Base-by-base conservation (phyloP, 768 basidiomycete genomes). In the Suillus hirtellus region DNA sequence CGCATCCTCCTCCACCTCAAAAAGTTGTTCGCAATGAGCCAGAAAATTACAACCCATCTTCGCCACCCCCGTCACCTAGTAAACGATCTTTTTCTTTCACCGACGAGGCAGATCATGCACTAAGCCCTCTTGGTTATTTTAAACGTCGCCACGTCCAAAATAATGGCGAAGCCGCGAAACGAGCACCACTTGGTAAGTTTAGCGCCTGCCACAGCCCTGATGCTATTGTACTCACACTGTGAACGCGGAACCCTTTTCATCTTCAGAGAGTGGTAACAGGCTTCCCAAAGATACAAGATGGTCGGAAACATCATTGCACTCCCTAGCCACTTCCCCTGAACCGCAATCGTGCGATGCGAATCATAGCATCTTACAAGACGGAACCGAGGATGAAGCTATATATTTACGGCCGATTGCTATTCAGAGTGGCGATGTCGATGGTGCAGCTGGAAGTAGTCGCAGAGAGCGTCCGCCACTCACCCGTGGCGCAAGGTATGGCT, bases 141-240 rank as follows among this genome's bases (percentile, higher is more conserved):
- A 74, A 71, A 50, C 70, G 67, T 44, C 68, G 68, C 38, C 72
- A 71, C 50, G 62, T 69, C 17, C 55, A 63, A 37, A 38, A 55
- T 35, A 62, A 65, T 8, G 11, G 14, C 9, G 63, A 63, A 42
- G 43, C n/a, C 27, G 38, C 59, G 24, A 68, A 21, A 65, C 67
- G 75, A 17, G 50, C 59, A 1, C 69, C 75, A 11, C 61, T 75
- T 37, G 65, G 74, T 75, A 65, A 73, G 74, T 71, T 40, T 55
- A 59, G 5, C 49, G 37, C 58, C 19, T 34, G 17, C 14, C 11
- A 53, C 59, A 63, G 19, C 34, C 46, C 55, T 9, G 34, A 47
- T 54, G 11, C 6, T 40, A 31, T 46, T 40, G 38, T 49, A 50
- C 63, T 63, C 27, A 62, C 52, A 4, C 34, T 47, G 19, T 64